Evolutionary conservation across 768 basidiomycete genomes (phyloP), one percentile per base, ranked within the genome.

Genomic region (Russula emetica): DNA sequence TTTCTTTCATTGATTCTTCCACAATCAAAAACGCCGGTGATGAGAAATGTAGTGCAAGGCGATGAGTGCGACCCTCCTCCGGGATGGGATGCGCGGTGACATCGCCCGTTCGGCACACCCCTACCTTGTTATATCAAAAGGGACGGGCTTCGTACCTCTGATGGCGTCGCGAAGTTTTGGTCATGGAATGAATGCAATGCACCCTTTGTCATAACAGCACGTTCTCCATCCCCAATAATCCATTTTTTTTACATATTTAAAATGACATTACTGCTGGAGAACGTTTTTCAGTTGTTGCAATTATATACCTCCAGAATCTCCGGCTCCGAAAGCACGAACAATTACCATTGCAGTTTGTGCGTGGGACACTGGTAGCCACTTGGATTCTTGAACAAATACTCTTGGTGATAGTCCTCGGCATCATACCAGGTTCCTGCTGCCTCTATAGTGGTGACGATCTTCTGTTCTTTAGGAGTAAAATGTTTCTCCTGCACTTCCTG

Each of bases 281-380:
- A 54, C 5, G 14, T 5, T 38, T 36, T 30, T 36, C 1, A n/a
- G 9, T 26, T 16, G 14, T 45, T 9, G 20, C 16, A 13, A 18
- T 22, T 18, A 61, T 30, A 42, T 2, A 10, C 7, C 7, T 32
- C 5, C 2, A 13, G 16, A n/a, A 60, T n/a, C 38, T 20, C 49
- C 50, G 5, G n/a, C 38, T n/a, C 24, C 13, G 24, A 44, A 55
- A 52, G 38, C 5, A 42, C 6, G 14, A 24, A n/a, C 14, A 9
- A 1, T 75, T 74, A 94, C 93, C 93, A 96, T 71, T 92, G 86
- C 52, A 95, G 76, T 44, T 77, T 79, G 74, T 96, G 94, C 2
- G 89, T 94, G 0, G 94, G 87, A 75, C 95, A 98, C 70, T 94
- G 91, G 72, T 97, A 97, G 10, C 95, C 96, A 13, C 71, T 70